A percentile compares a stretch with the other conserved stretches of the same genome.
These are phyloP conservation scores for Salix suchowensis DNA, from an alignment of 345 rosid genomes.

Conservation along the genomic window DNA sequence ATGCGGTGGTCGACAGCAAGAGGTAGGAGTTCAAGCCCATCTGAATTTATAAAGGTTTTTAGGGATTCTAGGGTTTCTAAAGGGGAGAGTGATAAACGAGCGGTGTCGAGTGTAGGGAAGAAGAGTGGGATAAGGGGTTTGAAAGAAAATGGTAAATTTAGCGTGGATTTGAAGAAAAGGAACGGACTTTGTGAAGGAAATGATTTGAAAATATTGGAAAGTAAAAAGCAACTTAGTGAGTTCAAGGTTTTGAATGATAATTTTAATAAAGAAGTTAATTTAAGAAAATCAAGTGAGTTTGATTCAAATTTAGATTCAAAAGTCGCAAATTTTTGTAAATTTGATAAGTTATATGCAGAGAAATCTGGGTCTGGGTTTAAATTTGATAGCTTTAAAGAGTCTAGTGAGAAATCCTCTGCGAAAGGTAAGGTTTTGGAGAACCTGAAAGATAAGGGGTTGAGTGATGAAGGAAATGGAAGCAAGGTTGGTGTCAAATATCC, in stretches of 20 bases:
- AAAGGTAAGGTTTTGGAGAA: constrained; percentile 36
- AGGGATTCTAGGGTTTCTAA: constrained; percentile 42
- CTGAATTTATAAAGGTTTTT: constrained; percentile 55
- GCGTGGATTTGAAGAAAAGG: constrained; percentile 28
- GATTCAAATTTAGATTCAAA: constrained; percentile 22
- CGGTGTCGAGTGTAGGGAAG: constrained; percentile 20
- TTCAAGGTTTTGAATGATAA: constrained; percentile 17
- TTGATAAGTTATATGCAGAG: constrained; percentile 21
- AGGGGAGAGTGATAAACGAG: constrained; percentile 29
- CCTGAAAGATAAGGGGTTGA: constrained; percentile 34
- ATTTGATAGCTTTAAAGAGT: constrained; percentile 14
- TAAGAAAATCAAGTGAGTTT: constrained; percentile 20
- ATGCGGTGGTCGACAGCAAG: constrained; percentile 53
- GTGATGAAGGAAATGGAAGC: constrained; percentile 23
- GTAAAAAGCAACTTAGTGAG: constrained; percentile 15
- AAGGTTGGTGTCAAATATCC: constrained; percentile 36
- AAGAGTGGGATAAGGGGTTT: constrained; percentile 22
- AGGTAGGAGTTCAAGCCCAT: constrained; percentile 87
- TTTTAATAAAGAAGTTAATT: constrained; percentile 15
- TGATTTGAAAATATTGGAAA: constrained; percentile 1
- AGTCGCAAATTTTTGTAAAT: constrained; percentile 5
- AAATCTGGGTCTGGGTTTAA: constrained; percentile 24
- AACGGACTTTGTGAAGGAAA: constrained; percentile 10
- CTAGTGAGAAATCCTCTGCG: constrained; percentile 26
- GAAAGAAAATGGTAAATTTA: constrained; percentile 36